A percentile compares a stretch with the other conserved stretches of the same genome.
phyloP scores from a whole-genome alignment of 2,329 filamentous ascomycete genomes.

The Dryadomyces sulphureus region DNA sequence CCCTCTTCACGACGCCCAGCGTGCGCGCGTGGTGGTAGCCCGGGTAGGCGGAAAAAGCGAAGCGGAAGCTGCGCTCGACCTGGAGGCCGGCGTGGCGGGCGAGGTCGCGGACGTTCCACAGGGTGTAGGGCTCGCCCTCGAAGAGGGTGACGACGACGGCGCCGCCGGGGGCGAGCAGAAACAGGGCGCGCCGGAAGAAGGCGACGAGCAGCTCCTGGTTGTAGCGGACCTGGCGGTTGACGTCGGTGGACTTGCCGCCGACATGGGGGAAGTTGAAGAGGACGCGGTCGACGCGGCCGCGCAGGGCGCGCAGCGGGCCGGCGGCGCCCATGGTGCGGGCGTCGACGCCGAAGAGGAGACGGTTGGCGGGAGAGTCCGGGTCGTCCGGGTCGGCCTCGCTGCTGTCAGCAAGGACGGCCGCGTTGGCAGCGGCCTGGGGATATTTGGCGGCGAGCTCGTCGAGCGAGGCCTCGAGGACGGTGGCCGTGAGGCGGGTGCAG shows the following conservation, averaged over 20 bases:
- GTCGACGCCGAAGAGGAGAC: slow-evolving; percentile 49
- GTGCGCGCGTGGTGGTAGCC: slow-evolving; percentile 63
- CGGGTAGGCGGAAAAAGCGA: slow-evolving; percentile 52
- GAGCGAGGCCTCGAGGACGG: slow-evolving; percentile 45
- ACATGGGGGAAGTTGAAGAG: slow-evolving; percentile 97
- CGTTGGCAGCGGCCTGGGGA: slow-evolving; percentile 49
- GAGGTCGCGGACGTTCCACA: slow-evolving; percentile 89
- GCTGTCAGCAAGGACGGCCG: slow-evolving; percentile 19
- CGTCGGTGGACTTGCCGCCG: slow-evolving; percentile 79
- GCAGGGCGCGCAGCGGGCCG: not conserved
- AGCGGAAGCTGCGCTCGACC: slow-evolving; percentile 56
- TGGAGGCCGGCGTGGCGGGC: slow-evolving; percentile 61
- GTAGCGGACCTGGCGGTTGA: slow-evolving; percentile 83
- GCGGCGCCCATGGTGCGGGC: slow-evolving; percentile 42
- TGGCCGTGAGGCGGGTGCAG: slow-evolving; percentile 53
- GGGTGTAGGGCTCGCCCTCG: slow-evolving; percentile 82
- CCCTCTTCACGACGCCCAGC: slow-evolving; percentile 39
- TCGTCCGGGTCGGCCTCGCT: slow-evolving; percentile 16
- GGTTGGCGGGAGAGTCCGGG: too few relatives aligned
- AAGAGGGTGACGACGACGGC: slow-evolving; percentile 75
- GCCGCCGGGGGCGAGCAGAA: slow-evolving; percentile 38
- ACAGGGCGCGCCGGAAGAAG: slow-evolving; percentile 45
- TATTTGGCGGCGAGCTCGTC: slow-evolving; percentile 56
- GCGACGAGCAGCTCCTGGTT: slow-evolving; percentile 69
- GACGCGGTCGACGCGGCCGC: slow-evolving; percentile 46